Conservation (phyloP, 768 basidiomycete genomes). For the Sutorius australiensis region DNA sequence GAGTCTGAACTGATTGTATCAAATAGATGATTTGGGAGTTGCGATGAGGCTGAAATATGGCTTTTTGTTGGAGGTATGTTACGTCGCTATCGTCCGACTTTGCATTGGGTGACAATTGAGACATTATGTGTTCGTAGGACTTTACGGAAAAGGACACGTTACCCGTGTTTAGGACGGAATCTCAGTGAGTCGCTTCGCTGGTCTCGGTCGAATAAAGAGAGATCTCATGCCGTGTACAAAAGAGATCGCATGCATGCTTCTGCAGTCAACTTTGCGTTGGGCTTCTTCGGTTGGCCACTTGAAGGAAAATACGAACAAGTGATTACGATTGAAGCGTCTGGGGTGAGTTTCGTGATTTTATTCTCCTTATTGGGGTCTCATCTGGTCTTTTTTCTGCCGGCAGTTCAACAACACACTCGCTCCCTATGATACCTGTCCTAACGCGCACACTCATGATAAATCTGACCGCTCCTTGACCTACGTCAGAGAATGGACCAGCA, state of each 20-base stretch:
- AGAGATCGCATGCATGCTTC: conserved; percentile 74
- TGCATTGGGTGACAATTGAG: not conserved
- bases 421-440: conserved; percentile 80
- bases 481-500: conserved; percentile 59
- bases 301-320: conserved; percentile 72
- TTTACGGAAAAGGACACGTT: conserved; percentile 57
- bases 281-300: conserved; percentile 75
- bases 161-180: conserved; percentile 78
- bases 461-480: conserved; percentile 56
- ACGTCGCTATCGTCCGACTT: conserved; percentile 3
- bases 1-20: not conserved
- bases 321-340: conserved; percentile 64
- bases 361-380: not conserved
- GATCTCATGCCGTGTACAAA: not conserved
- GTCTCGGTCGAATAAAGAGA: not conserved
- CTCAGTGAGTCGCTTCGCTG: conserved; percentile 44
- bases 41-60: conserved; percentile 78
- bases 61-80: conserved; percentile 56
- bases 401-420: conserved; percentile 84
- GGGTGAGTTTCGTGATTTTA: conserved; percentile 40
- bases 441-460: conserved; percentile 47
- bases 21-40: conserved; percentile 58
- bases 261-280: conserved; percentile 63
- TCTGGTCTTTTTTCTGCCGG: not conserved
- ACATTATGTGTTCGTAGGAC: conserved; percentile 39